Evolutionary conservation across 345 rosid species (phyloP).

Genomic region (Populus tremula): DNA sequence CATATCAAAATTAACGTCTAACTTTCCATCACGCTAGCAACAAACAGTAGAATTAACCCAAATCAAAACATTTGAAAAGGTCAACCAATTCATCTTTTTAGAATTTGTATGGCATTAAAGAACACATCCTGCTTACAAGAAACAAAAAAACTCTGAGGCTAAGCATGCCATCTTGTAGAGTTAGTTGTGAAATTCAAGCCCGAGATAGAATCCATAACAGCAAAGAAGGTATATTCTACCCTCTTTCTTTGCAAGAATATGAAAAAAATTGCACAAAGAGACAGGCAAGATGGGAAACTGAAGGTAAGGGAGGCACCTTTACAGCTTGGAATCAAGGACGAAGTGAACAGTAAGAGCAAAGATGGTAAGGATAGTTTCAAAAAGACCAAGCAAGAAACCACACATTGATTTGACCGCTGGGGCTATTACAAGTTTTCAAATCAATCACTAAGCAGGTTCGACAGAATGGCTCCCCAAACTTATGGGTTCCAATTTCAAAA

Average conservation of each 20-base stretch:
- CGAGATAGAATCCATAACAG: neutral
- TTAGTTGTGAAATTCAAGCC: neutral
- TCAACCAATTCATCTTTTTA: neutral
- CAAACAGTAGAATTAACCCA: neutral
- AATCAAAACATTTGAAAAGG: neutral
- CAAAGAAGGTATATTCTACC: neutral
- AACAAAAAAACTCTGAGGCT: neutral
- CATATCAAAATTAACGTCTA: conserved; percentile 6
- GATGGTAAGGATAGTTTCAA: neutral
- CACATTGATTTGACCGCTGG: neutral
- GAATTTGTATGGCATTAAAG: neutral
- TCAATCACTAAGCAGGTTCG: neutral
- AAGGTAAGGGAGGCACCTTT: neutral
- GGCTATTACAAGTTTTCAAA: neutral
- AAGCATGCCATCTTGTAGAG: neutral
- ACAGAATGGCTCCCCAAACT: neutral
- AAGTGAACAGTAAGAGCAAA: neutral
- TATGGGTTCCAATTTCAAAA: neutral
- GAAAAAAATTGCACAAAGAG: neutral
- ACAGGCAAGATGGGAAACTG: neutral
- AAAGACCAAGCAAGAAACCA: neutral
- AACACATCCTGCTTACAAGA: neutral
- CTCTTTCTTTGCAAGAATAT: neutral
- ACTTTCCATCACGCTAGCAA: conserved; percentile 3
- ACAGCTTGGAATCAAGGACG: neutral